Evolutionary conservation across 2,329 filamentous ascomycete genomes (phyloP), one percentile per base, ranked within the genome.

Genomic region (Aspergillus sp.): DNA sequence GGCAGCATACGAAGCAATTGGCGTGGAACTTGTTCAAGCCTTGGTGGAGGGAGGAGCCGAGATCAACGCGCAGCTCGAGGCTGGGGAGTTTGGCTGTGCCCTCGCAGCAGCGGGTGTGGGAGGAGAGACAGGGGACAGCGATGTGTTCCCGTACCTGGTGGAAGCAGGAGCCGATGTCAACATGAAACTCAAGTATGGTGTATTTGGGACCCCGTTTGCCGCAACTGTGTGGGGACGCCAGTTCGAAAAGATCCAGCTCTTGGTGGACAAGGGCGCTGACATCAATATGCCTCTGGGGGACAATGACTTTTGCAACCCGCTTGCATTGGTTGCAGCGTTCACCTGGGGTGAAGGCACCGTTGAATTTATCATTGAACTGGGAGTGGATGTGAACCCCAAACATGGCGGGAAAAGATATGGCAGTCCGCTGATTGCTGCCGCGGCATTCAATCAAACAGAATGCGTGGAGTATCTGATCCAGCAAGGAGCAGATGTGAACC

Each of bases 31-130:
- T 17, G 23, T 55, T 40, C 40, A 41, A n/a, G 19, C 21, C 4
- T 41, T 61, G 5, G n/a, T 61, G 6, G 14, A 56, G 5, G 41
- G 52, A 3, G 52, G 51, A 12, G 55, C 58, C 17, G 40, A 60
- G 21, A 40, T 58, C 1, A 58, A 57, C 41, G 41, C 37, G 19
- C 24, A 11, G 35, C 15, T 57, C 11, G 27, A 48, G 31, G 14
- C 40, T 40, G 55, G 46, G 5, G 6, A 44, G 7, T 57, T 21
- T 15, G 55, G 55, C 4, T 51, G 51, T 23, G 51, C 51, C 14
- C 37, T 57, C 19, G 49, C 55, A 11, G 48, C 41, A 17, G 46
- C 15, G 0, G 47, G 47, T 6, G 47, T 21, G 6, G 47, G 47
- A 15, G n/a, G 47, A 11, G 47, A 39, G 3, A 21, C 19, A 5